Conservation (phyloP, 345 rosid species). For the Lepidium sativum region DNA sequence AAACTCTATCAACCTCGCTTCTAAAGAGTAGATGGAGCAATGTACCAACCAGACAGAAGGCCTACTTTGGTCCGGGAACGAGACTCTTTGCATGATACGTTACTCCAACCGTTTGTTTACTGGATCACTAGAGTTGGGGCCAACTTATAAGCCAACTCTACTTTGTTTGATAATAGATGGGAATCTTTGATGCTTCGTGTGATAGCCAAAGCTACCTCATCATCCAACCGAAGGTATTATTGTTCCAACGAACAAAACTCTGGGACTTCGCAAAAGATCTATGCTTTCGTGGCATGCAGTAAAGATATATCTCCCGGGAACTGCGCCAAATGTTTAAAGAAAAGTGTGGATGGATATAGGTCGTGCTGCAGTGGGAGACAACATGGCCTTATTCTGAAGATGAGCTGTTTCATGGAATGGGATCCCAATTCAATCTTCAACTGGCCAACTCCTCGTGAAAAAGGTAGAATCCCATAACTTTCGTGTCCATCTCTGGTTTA, state of each 20-base stretch:
- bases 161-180: neutral
- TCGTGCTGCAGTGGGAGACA: neutral
- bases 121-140: neutral
- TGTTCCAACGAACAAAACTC: neutral
- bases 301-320: neutral
- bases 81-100: slow-evolving; percentile 19
- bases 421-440: neutral
- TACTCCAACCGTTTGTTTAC: slow-evolving; percentile 24
- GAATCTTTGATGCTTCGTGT: neutral
- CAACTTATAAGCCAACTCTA: neutral
- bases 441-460: neutral
- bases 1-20: slow-evolving; percentile 2
- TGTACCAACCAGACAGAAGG: slow-evolving; percentile 19
- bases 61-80: neutral
- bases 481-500: neutral
- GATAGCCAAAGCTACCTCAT: neutral
- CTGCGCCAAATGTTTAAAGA: neutral
- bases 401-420: neutral
- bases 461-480: neutral
- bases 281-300: neutral
- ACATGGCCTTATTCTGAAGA: neutral
- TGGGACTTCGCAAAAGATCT: neutral
- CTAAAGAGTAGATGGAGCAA: neutral
- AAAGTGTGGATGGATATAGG: neutral
- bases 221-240: neutral